Conservation (phyloP, 1,284 basidiomycete genomes). For the Leccinum variabile region DNA sequence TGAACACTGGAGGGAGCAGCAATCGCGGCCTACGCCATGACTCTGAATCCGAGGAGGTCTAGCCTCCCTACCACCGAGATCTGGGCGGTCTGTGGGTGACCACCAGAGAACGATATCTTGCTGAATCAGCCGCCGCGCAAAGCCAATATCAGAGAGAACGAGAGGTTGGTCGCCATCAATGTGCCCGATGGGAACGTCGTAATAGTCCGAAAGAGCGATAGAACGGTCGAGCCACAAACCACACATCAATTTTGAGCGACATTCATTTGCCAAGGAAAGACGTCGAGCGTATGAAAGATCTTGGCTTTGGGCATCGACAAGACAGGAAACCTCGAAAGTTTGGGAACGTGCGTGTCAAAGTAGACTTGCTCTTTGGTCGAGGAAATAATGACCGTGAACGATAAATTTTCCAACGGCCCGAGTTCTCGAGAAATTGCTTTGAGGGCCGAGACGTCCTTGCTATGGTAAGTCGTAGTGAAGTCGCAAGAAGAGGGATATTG, state of each 20-base stretch:
- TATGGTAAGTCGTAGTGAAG: constrained; percentile 79
- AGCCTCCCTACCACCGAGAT: constrained; percentile 91
- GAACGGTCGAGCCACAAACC: constrained; percentile 83
- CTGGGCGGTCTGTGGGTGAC: constrained; percentile 88
- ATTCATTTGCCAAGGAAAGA: constrained; percentile 76
- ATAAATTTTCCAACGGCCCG: constrained; percentile 66
- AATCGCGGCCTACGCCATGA: too few relatives aligned
- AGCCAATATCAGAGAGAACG: constrained; percentile 87
- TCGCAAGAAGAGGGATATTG: constrained; percentile 73
- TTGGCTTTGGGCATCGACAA: constrained; percentile 82
- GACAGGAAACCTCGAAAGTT: constrained; percentile 84
- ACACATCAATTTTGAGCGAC: constrained; percentile 72
- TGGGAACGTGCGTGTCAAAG: constrained; percentile 77
- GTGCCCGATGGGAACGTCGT: constrained; percentile 91
- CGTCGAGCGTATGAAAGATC: constrained; percentile 70
- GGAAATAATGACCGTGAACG: constrained; percentile 79
- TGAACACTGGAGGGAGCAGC: too few relatives aligned
- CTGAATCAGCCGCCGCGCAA: constrained; percentile 81
- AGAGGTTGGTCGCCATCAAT: constrained; percentile 89
- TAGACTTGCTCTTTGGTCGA: constrained; percentile 85
- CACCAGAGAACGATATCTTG: constrained; percentile 98
- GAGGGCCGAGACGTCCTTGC: constrained; percentile 77
- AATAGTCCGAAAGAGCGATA: constrained; percentile 84
- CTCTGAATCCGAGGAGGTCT: too few relatives aligned
- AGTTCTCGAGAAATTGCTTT: constrained; percentile 91